Evolutionary conservation across 352 stramenopile species (phyloP).

Genomic region (Pythium biforme): DNA sequence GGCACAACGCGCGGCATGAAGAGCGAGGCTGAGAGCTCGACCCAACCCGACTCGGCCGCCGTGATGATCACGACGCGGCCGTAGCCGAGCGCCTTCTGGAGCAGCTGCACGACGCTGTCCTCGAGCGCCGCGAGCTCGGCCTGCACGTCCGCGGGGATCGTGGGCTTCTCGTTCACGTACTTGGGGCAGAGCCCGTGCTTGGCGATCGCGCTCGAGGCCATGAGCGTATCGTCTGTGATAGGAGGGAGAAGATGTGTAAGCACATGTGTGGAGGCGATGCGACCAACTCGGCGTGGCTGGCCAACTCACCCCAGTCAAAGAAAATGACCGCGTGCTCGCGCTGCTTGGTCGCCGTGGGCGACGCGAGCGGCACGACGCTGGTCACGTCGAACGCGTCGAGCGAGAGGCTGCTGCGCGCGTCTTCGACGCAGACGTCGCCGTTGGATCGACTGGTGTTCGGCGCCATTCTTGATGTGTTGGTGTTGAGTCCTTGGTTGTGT

Average conservation of each 20-base stretch:
- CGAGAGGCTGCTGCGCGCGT: constrained; percentile 45
- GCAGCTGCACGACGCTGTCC: constrained; percentile 66
- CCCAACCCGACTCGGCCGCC: constrained; percentile 88
- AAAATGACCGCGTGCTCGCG: constrained; percentile 74
- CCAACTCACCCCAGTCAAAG: constrained; percentile 78
- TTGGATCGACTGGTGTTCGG: constrained; percentile 46
- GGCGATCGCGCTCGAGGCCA: constrained; percentile 79
- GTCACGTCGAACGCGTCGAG: constrained; percentile 55
- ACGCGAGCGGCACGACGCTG: constrained; percentile 31
- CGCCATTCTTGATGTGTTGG: constrained; percentile 37
- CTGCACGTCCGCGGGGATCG: constrained; percentile 71
- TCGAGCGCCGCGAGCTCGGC: constrained; percentile 75
- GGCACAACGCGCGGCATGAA: constrained; percentile 84
- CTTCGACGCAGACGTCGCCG: constrained; percentile 66
- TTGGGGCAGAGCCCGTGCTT: constrained; percentile 80
- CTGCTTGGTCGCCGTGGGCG: constrained; percentile 33
- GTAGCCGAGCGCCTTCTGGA: constrained; percentile 68
- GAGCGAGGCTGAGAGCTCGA: constrained; percentile 82
- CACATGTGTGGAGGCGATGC: background rate
- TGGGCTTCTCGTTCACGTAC: constrained; percentile 82
- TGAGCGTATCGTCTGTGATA: constrained; percentile 69
- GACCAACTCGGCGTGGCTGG: background rate
- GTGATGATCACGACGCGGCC: constrained; percentile 89
- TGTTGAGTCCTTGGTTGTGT: constrained; percentile 1
- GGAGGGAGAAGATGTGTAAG: constrained; percentile 11